Conservation (phyloP, 306 rosid species). For the Vigna trinervia region DNA sequence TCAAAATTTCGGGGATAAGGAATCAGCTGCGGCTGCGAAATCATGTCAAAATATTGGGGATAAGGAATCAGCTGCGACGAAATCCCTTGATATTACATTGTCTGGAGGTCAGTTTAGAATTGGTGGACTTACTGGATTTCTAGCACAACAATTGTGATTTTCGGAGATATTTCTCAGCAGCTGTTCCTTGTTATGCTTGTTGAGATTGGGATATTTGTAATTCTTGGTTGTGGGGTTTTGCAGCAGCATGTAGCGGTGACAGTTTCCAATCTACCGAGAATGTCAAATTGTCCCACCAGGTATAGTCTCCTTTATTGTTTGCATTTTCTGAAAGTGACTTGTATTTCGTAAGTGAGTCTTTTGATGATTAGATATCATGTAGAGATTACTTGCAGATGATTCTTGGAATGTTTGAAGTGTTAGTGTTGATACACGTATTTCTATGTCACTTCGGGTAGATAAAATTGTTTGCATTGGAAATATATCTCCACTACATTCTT, state of each 20-base stretch:
- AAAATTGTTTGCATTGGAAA: too few relatives aligned
- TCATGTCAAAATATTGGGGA: conserved; percentile 39
- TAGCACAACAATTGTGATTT: conserved; percentile 7
- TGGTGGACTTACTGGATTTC: conserved; percentile 36
- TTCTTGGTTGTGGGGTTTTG: conserved; percentile 43
- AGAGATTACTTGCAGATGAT: too few relatives aligned
- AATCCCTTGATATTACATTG: conserved; percentile 40
- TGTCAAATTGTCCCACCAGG: conserved; percentile 58
- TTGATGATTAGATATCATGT: too few relatives aligned
- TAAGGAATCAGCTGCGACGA: conserved; percentile 41
- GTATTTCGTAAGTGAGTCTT: neutral
- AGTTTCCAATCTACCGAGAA: conserved; percentile 43
- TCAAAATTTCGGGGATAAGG: conserved; percentile 37
- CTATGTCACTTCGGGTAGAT: too few relatives aligned
- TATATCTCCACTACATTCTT: too few relatives aligned
- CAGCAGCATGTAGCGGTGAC: conserved; percentile 50
- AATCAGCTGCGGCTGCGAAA: conserved; percentile 39
- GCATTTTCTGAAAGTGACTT: conserved; percentile 21
- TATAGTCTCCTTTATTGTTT: conserved; percentile 42
- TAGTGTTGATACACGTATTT: too few relatives aligned
- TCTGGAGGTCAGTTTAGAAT: conserved; percentile 54
- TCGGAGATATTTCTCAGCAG: neutral
- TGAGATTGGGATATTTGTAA: conserved; percentile 26
- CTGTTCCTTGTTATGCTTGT: conserved; percentile 7
- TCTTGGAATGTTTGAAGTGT: too few relatives aligned